phyloP scores from a whole-genome alignment of 139 green algal genomes.

The Microglena sp. region DNA sequence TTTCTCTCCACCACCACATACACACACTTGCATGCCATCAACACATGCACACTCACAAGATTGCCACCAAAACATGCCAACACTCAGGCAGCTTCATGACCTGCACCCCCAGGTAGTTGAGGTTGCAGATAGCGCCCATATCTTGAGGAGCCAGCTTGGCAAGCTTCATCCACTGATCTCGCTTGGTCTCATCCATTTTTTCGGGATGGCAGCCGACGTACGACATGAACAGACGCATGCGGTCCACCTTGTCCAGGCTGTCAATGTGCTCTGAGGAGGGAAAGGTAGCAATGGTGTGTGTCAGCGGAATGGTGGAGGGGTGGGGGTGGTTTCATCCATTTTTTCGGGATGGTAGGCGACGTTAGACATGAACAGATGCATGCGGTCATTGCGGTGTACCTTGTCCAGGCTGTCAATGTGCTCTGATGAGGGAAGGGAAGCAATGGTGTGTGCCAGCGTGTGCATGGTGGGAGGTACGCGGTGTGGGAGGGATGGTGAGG shows the following conservation, averaged over 20 bases:
- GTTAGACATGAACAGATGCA: constrained; percentile 91
- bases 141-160: constrained; percentile 51
- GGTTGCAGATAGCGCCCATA: constrained; percentile 73
- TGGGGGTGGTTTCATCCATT: constrained; percentile 70
- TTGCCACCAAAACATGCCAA: constrained; percentile 25
- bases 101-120: constrained; percentile 83
- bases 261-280: constrained; percentile 24
- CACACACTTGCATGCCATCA: too few species aligned
- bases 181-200: constrained; percentile 77
- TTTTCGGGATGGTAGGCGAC: constrained; percentile 89
- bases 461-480: too few species aligned
- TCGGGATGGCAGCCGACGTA: constrained; percentile 90
- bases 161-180: constrained; percentile 60
- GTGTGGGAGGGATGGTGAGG: too few species aligned
- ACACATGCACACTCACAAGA: background rate
- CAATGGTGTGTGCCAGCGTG: too few species aligned
- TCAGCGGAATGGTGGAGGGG: too few species aligned
- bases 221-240: constrained; percentile 85
- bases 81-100: constrained; percentile 57
- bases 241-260: constrained; percentile 21
- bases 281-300: too few species aligned
- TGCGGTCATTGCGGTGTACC: constrained; percentile 43
- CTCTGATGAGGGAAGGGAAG: too few species aligned
- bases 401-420: constrained; percentile 14
- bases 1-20: too few species aligned